Evolutionary conservation across 805 yeast species (phyloP).

Genomic region (Aciculoconidium aculeatum): DNA sequence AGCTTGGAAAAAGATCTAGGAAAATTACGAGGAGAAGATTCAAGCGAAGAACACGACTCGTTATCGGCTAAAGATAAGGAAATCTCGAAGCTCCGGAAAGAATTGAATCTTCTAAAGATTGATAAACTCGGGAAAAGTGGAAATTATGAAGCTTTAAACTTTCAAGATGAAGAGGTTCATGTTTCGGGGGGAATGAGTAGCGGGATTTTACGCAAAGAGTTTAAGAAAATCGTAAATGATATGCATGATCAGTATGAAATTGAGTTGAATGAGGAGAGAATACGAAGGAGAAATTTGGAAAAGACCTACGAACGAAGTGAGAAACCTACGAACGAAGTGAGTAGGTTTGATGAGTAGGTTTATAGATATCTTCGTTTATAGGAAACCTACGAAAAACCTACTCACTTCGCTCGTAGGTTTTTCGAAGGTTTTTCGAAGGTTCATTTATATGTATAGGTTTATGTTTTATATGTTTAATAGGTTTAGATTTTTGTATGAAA

Average conservation of each 20-base stretch:
- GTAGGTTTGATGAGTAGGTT: no score
- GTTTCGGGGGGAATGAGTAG: conserved; percentile 42
- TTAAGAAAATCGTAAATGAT: conserved; percentile 57
- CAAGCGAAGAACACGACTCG: conserved; percentile 1
- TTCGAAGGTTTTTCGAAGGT: no score
- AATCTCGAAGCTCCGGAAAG: conserved; percentile 38
- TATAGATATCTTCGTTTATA: no score
- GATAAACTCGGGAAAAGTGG: conserved; percentile 44
- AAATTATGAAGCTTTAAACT: no score
- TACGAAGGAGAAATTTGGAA: conserved; percentile 37
- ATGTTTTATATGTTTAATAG: no score
- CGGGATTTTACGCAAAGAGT: conserved; percentile 60
- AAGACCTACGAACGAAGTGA: conserved; percentile 8
- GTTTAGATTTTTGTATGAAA: no score
- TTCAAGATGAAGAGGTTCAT: conserved; percentile 15
- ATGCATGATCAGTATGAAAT: conserved; percentile 57
- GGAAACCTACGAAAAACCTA: no score
- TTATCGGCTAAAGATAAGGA: conserved; percentile 31
- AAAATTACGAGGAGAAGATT: no score
- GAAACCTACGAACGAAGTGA: no score
- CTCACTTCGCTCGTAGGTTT: no score
- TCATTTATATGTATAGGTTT: no score
- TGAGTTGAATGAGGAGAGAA: conserved; percentile 52
- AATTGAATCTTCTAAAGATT: conserved; percentile 38
- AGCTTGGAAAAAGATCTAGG: conserved; percentile 48